These are phyloP conservation scores for Raphanus hybrid DNA, from an alignment of 441 rosid genomes.

Conservation along the genomic window DNA sequence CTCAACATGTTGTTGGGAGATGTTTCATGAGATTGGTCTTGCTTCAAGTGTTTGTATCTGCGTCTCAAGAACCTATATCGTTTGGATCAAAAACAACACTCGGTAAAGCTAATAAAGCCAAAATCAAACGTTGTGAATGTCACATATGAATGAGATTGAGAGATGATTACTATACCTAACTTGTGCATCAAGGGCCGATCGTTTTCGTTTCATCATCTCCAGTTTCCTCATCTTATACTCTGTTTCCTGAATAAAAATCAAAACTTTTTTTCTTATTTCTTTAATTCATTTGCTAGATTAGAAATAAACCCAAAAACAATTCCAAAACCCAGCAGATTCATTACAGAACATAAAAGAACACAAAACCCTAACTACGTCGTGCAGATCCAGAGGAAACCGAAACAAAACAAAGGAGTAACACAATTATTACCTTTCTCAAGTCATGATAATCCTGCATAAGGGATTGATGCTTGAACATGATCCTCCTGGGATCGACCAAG, in stretches of 20 bases:
- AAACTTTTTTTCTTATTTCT: slow-evolving; percentile 1
- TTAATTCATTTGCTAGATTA: not conserved
- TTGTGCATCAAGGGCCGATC: slow-evolving; percentile 62
- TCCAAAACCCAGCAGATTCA: slow-evolving; percentile 22
- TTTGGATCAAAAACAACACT: slow-evolving; percentile 19
- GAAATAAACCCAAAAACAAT: slow-evolving; percentile 6
- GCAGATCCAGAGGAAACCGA: slow-evolving; percentile 47
- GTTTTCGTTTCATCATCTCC: slow-evolving; percentile 62
- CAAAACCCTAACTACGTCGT: not conserved
- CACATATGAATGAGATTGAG: slow-evolving; percentile 2
- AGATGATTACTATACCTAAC: slow-evolving; percentile 57
- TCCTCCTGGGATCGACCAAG: slow-evolving; percentile 50
- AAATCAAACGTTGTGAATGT: slow-evolving; percentile 14
- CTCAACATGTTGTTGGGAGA: slow-evolving; percentile 17
- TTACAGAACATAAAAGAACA: not conserved
- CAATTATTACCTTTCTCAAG: slow-evolving; percentile 57
- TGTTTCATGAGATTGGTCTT: slow-evolving; percentile 47
- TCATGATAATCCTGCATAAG: slow-evolving; percentile 75
- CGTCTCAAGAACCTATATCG: slow-evolving; percentile 69
- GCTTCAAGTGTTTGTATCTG: slow-evolving; percentile 59
- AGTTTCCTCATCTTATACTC: slow-evolving; percentile 55
- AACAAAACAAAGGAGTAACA: slow-evolving; percentile 20
- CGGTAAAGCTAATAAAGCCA: not conserved
- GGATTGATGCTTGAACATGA: slow-evolving; percentile 57
- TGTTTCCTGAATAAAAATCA: slow-evolving; percentile 57